A percentile compares a stretch with the other conserved stretches of the same genome.
phyloP scores from a whole-genome alignment of 768 basidiomycete species.

The Macrolepiota dolichaula region DNA sequence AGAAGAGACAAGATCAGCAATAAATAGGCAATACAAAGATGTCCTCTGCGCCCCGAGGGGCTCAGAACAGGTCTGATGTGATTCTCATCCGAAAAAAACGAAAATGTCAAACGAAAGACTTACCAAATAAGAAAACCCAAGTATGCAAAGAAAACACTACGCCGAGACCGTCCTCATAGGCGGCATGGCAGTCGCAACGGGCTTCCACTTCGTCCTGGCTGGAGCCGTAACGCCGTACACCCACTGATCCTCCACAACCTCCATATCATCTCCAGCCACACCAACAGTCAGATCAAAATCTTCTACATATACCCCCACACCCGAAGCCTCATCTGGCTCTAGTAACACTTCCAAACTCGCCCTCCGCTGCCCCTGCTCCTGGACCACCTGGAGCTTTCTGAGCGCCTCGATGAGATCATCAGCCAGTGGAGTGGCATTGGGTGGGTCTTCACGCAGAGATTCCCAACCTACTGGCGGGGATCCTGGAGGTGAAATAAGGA shows the following conservation, averaged over 20 bases:
- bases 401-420: conserved; percentile 85
- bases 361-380: conserved; percentile 30
- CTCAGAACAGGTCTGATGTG: conserved; percentile 69
- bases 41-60: conserved; percentile 44
- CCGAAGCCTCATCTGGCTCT: conserved; percentile 64
- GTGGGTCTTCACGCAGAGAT: conserved; percentile 84
- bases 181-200: conserved; percentile 54
- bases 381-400: conserved; percentile 53
- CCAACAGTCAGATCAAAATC: conserved; percentile 51
- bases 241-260: conserved; percentile 56
- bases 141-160: conserved; percentile 21
- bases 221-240: conserved; percentile 58
- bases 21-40: conserved; percentile 51
- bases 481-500: conserved; percentile 96
- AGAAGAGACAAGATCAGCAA: conserved; percentile 27
- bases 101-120: conserved; percentile 23
- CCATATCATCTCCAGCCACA: conserved; percentile 16
- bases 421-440: conserved; percentile 79
- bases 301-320: conserved; percentile 78
- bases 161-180: conserved; percentile 50
- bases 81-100: conserved; percentile 39
- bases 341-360: conserved; percentile 54
- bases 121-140: conserved; percentile 27
- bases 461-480: conserved; percentile 99
- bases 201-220: conserved; percentile 47